Evolutionary conservation across 75 land plant genomes (phyloP).

Genomic region (Isoetes taiwanensis): DNA sequence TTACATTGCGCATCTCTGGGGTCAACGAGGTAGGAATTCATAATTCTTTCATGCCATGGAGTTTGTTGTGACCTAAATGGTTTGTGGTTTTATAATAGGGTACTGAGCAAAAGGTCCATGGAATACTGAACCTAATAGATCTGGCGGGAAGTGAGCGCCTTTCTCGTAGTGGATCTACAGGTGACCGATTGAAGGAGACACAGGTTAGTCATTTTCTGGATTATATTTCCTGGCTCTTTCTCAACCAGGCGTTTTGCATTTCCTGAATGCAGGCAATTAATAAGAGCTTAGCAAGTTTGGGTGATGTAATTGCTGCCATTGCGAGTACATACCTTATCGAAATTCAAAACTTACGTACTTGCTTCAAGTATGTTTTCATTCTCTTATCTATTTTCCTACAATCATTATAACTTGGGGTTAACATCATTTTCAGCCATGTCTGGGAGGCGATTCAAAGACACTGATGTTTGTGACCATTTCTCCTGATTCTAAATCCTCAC

Average conservation of each 20-base stretch:
- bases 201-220: background rate
- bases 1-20: constrained; percentile 7
- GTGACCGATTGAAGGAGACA: background rate
- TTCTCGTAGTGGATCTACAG: constrained; percentile 1
- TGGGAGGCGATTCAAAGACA: constrained; percentile 93
- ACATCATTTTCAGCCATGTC: constrained; percentile 97
- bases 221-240: background rate
- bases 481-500: constrained; percentile 58
- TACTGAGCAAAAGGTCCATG: background rate
- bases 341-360: constrained; percentile 2
- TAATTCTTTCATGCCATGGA: background rate
- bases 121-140: background rate
- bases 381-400: background rate
- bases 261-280: constrained; percentile 6
- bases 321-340: constrained; percentile 2
- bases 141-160: constrained; percentile 6
- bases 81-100: background rate
- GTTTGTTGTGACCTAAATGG: background rate
- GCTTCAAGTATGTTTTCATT: constrained; percentile 5
- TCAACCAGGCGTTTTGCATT: background rate
- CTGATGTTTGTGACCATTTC: constrained; percentile 90
- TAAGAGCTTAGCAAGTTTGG: constrained; percentile 3
- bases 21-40: background rate
- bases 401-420: constrained; percentile 6
- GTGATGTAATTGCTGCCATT: constrained; percentile 7